Percentiles rank a stretch among this genome's conserved stretches.
Conservation (phyloP, 371 early-diverging fungal species). For the Dichotomocladium elegans region DNA sequence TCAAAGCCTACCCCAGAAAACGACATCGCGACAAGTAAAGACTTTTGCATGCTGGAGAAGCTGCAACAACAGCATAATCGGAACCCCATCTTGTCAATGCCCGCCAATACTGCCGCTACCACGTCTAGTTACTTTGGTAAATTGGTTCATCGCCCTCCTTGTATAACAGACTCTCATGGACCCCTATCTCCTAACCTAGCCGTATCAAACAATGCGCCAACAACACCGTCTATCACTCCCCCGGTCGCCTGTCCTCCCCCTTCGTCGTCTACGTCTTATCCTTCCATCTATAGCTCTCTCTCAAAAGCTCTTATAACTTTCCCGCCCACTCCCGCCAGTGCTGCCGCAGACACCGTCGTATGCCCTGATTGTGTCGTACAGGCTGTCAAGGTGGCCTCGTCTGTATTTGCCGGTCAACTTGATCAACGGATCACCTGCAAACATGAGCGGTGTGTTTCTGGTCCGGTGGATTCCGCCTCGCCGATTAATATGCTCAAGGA, state of each 20-base stretch:
- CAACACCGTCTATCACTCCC: constrained; percentile 14
- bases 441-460: constrained; percentile 27
- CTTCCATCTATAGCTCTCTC: constrained; percentile 18
- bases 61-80: constrained; percentile 26
- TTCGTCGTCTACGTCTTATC: constrained; percentile 31
- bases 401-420: constrained; percentile 47
- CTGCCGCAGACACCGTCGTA: constrained; percentile 31
- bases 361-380: constrained; percentile 44
- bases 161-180: too few species aligned
- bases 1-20: constrained; percentile 26
- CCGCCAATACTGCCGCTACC: constrained; percentile 10
- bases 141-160: background rate
- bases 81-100: constrained; percentile 14
- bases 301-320: constrained; percentile 21
- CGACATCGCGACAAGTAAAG: constrained; percentile 26
- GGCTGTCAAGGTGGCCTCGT: constrained; percentile 46
- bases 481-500: constrained; percentile 46
- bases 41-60: constrained; percentile 32
- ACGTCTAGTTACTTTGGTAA: constrained; percentile 29
- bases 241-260: constrained; percentile 30
- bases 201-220: background rate
- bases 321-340: constrained; percentile 23
- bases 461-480: constrained; percentile 25
- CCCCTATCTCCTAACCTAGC: too few species aligned
- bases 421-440: constrained; percentile 40